These are phyloP conservation scores for Phytophthora ramorum DNA, from an alignment of 352 stramenopile species.

Conservation along the genomic window DNA sequence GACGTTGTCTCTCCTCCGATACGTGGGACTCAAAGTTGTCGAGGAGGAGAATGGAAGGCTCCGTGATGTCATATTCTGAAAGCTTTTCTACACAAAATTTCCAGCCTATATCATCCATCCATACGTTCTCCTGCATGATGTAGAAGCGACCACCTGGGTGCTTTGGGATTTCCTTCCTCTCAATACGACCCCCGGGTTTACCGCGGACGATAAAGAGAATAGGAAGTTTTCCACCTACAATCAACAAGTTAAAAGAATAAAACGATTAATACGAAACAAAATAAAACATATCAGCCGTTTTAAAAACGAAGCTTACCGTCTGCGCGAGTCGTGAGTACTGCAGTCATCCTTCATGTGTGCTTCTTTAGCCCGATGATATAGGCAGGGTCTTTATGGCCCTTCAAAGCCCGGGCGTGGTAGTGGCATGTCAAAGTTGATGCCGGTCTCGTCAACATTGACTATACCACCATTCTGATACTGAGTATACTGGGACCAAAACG, in stretches of 20 bases:
- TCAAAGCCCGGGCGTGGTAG: background rate
- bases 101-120: too few species aligned
- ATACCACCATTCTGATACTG: too few species aligned
- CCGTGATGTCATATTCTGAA: too few species aligned
- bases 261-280: background rate
- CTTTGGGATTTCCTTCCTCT: background rate
- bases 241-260: background rate
- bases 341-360: background rate
- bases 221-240: too few species aligned
- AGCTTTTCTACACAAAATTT: too few species aligned
- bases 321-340: background rate
- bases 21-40: slow-evolving; percentile 11
- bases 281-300: background rate
- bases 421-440: slow-evolving; percentile 13
- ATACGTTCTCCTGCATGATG: slow-evolving; percentile 4
- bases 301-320: slow-evolving; percentile 10
- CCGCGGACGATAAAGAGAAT: slow-evolving; percentile 5
- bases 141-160: slow-evolving; percentile 3
- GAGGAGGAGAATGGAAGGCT: slow-evolving; percentile 8
- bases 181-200: background rate
- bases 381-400: background rate
- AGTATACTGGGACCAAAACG: too few species aligned
- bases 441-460: too few species aligned
- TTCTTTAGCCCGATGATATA: slow-evolving; percentile 8
- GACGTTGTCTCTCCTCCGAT: background rate